These are phyloP conservation scores for Paramecium primaurelia DNA, from an alignment of 73 alveolate species.

Conservation along the genomic window DNA sequence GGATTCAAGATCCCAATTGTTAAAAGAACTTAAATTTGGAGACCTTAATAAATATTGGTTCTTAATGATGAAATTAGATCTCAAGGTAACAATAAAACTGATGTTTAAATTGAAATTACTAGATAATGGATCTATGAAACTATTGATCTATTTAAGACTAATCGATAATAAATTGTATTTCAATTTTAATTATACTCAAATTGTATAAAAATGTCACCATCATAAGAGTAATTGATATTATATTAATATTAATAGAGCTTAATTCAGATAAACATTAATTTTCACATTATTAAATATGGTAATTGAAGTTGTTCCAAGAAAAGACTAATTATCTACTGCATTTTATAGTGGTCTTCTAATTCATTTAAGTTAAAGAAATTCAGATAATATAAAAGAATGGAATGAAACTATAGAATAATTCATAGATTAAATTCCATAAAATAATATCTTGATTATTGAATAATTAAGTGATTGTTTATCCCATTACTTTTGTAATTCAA, in stretches of 20 bases:
- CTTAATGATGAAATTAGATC: neutral
- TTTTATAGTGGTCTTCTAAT: neutral
- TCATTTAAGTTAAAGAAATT: neutral
- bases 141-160: slow-evolving; percentile 4
- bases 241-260: neutral
- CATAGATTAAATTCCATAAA: neutral
- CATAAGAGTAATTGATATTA: neutral
- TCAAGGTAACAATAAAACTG: neutral
- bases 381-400: neutral
- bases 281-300: neutral
- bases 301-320: neutral
- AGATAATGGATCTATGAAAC: slow-evolving; percentile 43
- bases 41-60: neutral
- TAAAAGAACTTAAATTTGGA: neutral
- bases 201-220: neutral
- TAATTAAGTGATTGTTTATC: slow-evolving; percentile 26
- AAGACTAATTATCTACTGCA: neutral
- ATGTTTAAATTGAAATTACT: slow-evolving; percentile 4
- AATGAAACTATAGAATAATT: neutral
- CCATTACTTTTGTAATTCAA: neutral
- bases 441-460: neutral
- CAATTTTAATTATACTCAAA: neutral
- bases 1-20: slow-evolving; percentile 6
- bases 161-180: neutral
- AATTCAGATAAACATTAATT: neutral